Percentiles rank a stretch among this genome's conserved stretches.
Conservation (phyloP, 768 basidiomycete genomes). For the Tremella fuciformis region DNA sequence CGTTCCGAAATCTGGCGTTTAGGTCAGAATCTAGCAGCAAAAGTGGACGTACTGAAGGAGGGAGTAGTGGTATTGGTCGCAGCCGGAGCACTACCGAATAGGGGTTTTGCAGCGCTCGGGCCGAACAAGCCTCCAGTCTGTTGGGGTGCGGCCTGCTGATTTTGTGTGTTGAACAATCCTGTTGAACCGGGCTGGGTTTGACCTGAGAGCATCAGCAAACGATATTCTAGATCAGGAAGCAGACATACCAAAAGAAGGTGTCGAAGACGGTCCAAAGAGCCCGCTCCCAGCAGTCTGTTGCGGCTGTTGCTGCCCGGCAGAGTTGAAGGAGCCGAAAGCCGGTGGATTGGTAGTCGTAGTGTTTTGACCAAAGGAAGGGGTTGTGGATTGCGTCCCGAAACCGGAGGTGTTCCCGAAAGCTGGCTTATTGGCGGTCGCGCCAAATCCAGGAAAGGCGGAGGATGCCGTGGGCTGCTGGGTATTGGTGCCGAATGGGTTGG, state of each 20-base stretch:
- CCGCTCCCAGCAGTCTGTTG: conserved; percentile 46
- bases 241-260: too few species aligned
- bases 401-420: conserved; percentile 31
- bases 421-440: conserved; percentile 37
- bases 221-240: too few species aligned
- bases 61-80: too few species aligned
- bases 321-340: conserved; percentile 26
- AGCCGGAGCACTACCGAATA: too few species aligned
- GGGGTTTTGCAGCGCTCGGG: neutral
- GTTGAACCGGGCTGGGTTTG: conserved; percentile 50
- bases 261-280: conserved; percentile 23
- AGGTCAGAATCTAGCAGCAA: too few species aligned
- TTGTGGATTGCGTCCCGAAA: conserved; percentile 22
- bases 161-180: conserved; percentile 50
- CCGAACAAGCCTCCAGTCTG: conserved; percentile 57
- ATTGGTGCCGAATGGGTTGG: too few species aligned
- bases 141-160: conserved; percentile 46
- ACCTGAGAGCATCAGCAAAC: neutral
- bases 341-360: conserved; percentile 11
- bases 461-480: neutral
- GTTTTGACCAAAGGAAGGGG: conserved; percentile 18
- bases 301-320: conserved; percentile 23
- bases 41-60: too few species aligned
- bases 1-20: too few species aligned
- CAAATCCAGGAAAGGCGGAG: conserved; percentile 27